Evolutionary conservation across 805 yeast genomes (phyloP).

Genomic region (Candida germanica): DNA sequence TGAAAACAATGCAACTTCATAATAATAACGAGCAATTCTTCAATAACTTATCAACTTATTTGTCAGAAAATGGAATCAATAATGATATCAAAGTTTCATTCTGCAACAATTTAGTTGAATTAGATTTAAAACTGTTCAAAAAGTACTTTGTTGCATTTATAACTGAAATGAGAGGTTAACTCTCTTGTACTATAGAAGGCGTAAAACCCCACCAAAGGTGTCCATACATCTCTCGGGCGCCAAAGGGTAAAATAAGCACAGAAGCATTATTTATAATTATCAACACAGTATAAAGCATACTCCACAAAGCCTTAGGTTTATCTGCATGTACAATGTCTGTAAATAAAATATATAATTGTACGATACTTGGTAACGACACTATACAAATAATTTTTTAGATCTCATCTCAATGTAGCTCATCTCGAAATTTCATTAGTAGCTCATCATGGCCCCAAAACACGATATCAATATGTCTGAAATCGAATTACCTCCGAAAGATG

Average conservation of each 20-base stretch:
- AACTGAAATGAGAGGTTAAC: slow-evolving; percentile 7
- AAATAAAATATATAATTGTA: slow-evolving; percentile 7
- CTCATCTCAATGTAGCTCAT: too few species aligned
- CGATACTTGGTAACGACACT: slow-evolving; percentile 1
- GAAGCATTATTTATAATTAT: too few species aligned
- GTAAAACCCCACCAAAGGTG: too few species aligned
- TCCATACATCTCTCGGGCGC: too few species aligned
- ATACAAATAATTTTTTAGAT: too few species aligned
- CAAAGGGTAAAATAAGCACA: too few species aligned
- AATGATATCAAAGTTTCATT: slow-evolving; percentile 58
- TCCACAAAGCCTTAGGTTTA: too few species aligned
- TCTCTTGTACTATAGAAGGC: too few species aligned
- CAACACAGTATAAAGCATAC: too few species aligned
- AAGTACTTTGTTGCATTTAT: slow-evolving; percentile 58
- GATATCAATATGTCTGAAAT: too few species aligned
- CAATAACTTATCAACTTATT: slow-evolving; percentile 47
- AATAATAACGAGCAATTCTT: slow-evolving; percentile 43
- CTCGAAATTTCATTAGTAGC: too few species aligned
- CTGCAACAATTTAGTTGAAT: slow-evolving; percentile 52
- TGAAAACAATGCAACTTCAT: slow-evolving; percentile 56
- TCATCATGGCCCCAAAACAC: too few species aligned
- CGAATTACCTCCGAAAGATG: slow-evolving; percentile 74
- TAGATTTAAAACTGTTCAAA: slow-evolving; percentile 63
- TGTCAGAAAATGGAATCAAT: slow-evolving; percentile 59
- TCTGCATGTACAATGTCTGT: slow-evolving; percentile 9